A percentile compares a stretch with the other conserved stretches of the same genome.
These are phyloP conservation scores for Santalum album DNA, from an alignment of 164 flowering plant genomes.

Conservation along the genomic window DNA sequence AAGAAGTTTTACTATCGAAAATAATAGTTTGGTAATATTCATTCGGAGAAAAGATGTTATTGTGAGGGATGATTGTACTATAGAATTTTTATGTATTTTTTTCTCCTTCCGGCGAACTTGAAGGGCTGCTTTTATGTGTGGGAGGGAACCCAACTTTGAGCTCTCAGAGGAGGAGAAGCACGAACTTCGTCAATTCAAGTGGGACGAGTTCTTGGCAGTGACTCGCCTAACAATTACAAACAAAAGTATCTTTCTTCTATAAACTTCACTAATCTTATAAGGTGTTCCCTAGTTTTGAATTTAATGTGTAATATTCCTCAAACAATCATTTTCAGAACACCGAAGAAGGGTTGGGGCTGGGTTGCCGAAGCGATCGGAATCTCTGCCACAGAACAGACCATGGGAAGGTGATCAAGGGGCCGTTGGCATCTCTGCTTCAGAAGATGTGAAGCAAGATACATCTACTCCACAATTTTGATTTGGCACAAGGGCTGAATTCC, in stretches of 20 bases:
- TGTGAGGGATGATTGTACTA: too few species aligned
- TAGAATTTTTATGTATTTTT: too few species aligned
- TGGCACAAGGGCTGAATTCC: slow-evolving; percentile 4
- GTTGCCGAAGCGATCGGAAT: slow-evolving; percentile 22
- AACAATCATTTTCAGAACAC: slow-evolving; percentile 31
- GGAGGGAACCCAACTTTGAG: slow-evolving; percentile 92
- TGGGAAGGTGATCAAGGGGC: slow-evolving; percentile 31
- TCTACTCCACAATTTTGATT: slow-evolving; percentile 16
- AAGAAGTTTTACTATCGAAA: too few species aligned
- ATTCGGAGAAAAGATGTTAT: too few species aligned
- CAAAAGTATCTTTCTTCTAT: slow-evolving; percentile 42
- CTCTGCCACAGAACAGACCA: slow-evolving; percentile 25
- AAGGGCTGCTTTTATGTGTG: slow-evolving; percentile 99
- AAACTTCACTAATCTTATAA: not conserved
- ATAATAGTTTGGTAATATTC: too few species aligned
- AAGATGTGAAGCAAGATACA: slow-evolving; percentile 33
- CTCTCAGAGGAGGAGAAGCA: slow-evolving; percentile 74
- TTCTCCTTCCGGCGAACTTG: too few species aligned
- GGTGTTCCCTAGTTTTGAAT: not conserved
- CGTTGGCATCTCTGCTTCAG: slow-evolving; percentile 38
- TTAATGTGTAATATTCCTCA: not conserved
- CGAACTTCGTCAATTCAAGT: slow-evolving; percentile 56
- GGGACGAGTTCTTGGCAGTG: slow-evolving; percentile 80
- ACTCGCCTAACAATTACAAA: slow-evolving; percentile 69
- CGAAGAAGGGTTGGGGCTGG: slow-evolving; percentile 38